phyloP scores from a whole-genome alignment of 164 flowering plant species.

The Vitis riparia region DNA sequence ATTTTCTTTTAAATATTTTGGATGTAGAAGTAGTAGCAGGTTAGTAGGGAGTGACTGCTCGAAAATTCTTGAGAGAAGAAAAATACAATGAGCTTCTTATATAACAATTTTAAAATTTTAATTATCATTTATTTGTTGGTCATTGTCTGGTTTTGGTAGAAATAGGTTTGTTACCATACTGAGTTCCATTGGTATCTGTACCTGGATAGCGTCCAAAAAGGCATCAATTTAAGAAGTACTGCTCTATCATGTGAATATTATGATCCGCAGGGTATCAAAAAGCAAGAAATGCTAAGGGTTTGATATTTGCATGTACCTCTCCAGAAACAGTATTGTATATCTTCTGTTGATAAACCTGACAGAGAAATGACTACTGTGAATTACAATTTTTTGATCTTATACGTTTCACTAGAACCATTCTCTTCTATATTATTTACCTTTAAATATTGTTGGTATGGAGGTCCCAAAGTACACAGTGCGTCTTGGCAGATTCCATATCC shows the following conservation, averaged over 20 bases:
- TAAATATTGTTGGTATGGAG: conserved; percentile 81
- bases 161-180: no score
- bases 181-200: no score
- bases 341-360: conserved; percentile 49
- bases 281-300: neutral
- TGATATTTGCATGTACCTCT: conserved; percentile 34
- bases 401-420: neutral
- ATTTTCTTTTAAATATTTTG: no score
- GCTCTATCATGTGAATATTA: no score
- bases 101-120: no score
- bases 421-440: conserved; percentile 45
- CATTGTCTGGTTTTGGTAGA: no score
- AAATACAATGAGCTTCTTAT: neutral
- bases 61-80: neutral
- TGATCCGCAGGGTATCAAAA: no score
- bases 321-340: conserved; percentile 63
- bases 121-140: no score
- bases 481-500: conserved; percentile 80
- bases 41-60: no score
- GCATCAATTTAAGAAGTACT: no score
- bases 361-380: conserved; percentile 5
- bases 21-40: no score
- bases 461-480: conserved; percentile 91
- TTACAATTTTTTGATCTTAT: neutral
- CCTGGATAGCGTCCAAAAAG: no score